A percentile compares a stretch with the other conserved stretches of the same genome.
phyloP scores from a whole-genome alignment of 2,329 filamentous ascomycete genomes.

The Colletotrichum destructivum region DNA sequence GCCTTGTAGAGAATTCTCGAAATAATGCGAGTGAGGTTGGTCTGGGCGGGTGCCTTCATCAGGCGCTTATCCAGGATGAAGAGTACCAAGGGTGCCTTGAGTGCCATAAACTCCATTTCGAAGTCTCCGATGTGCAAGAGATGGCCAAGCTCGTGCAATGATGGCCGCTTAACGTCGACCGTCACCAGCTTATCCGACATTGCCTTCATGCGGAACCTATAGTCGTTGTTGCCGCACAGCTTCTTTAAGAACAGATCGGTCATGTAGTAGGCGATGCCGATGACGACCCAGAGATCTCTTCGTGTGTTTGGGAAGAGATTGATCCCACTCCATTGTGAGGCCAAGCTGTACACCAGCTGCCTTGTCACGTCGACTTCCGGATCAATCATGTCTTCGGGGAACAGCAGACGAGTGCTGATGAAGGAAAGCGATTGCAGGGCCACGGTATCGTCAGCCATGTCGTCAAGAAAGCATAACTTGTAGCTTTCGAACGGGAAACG shows the following conservation, averaged over 20 bases:
- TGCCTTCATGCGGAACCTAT: constrained; percentile 89
- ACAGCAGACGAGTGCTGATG: constrained; percentile 88
- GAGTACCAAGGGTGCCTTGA: constrained; percentile 92
- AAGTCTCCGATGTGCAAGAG: constrained; percentile 84
- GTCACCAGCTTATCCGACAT: constrained; percentile 87
- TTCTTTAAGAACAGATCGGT: constrained; percentile 93
- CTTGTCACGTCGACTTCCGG: constrained; percentile 84
- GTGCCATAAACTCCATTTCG: constrained; percentile 89
- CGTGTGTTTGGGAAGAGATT: constrained; percentile 89
- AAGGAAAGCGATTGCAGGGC: constrained; percentile 88
- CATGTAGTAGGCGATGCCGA: constrained; percentile 95
- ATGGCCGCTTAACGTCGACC: constrained; percentile 85
- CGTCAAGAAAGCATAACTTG: constrained; percentile 95
- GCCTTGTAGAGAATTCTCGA: constrained; percentile 89
- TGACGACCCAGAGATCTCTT: constrained; percentile 88
- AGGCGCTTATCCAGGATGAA: constrained; percentile 95
- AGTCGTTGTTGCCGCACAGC: constrained; percentile 94
- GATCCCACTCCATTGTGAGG: constrained; percentile 94
- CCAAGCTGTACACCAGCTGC: constrained; percentile 85
- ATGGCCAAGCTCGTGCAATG: constrained; percentile 84
- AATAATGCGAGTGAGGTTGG: constrained; percentile 87
- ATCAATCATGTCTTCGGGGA: constrained; percentile 88
- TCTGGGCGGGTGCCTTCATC: constrained; percentile 79
- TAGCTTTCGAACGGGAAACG: constrained; percentile 94
- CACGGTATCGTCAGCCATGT: constrained; percentile 81